phyloP scores from a whole-genome alignment of 2,329 filamentous ascomycete species.

The Aspergillus cejpii region DNA sequence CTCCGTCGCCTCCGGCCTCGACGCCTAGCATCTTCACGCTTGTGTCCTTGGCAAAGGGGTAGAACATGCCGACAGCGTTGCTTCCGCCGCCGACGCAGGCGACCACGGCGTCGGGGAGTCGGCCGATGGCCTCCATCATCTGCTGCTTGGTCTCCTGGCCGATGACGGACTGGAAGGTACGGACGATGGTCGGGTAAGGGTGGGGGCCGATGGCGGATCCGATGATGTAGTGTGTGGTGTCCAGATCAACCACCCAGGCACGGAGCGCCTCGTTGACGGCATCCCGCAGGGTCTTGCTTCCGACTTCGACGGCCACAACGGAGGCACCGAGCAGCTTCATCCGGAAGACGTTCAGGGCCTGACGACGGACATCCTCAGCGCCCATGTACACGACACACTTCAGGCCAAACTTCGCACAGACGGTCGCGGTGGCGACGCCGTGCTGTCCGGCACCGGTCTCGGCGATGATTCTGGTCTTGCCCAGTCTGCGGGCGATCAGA shows the following conservation, averaged over 20 bases:
- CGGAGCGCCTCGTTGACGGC: constrained; percentile 94
- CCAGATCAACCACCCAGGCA: constrained; percentile 85
- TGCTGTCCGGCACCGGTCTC: constrained; percentile 97
- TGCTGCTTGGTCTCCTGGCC: constrained; percentile 90
- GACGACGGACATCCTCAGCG: constrained; percentile 89
- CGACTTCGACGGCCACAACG: constrained; percentile 87
- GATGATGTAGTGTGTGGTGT: constrained; percentile 96
- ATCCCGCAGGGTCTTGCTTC: constrained; percentile 72
- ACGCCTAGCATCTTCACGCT: constrained; percentile 86
- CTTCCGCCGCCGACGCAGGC: constrained; percentile 93
- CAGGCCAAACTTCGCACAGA: constrained; percentile 98
- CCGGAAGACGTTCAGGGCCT: constrained; percentile 95
- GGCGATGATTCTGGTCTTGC: constrained; percentile 95
- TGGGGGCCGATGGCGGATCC: constrained; percentile 96
- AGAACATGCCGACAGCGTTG: constrained; percentile 97
- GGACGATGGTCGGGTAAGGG: constrained; percentile 93
- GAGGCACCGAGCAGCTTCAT: constrained; percentile 93
- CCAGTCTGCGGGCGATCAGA: constrained; percentile 73
- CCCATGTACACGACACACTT: constrained; percentile 98
- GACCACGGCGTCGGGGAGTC: constrained; percentile 90
- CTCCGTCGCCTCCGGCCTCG: constrained; percentile 87
- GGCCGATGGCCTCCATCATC: constrained; percentile 75
- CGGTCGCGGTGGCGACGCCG: constrained; percentile 93
- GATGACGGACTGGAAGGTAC: constrained; percentile 95
- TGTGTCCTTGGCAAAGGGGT: constrained; percentile 80